Conservation (phyloP, 768 basidiomycete species). For the Russula abietina region DNA sequence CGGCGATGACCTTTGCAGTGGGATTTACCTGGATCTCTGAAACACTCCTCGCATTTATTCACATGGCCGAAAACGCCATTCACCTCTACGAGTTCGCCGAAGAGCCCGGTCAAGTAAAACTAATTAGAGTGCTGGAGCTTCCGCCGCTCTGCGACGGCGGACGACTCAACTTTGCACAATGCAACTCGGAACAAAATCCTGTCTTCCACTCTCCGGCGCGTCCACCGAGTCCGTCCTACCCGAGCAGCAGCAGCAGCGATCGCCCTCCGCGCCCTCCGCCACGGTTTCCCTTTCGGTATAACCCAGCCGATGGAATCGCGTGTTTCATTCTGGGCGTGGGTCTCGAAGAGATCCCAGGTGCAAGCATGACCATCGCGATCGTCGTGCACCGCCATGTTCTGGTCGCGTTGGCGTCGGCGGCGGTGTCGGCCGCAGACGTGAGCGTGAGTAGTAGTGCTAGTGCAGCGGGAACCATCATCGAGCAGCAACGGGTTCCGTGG, state of each 20-base stretch:
- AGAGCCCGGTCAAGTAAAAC: not conserved
- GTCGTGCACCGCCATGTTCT: conserved; percentile 8
- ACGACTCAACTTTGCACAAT: conserved; percentile 7
- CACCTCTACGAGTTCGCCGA: not conserved
- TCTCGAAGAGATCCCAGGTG: conserved; percentile 13
- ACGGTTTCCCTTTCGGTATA: not conserved
- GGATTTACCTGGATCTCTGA: conserved; percentile 1
- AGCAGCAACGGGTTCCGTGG: conserved; percentile 3
- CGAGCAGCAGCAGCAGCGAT: not conserved
- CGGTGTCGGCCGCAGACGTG: not conserved
- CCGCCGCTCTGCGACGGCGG: conserved; percentile 15
- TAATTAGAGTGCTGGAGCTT: not conserved
- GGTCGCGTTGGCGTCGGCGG: not conserved
- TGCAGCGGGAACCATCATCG: not conserved
- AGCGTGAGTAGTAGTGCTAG: no score
- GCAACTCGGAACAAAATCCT: conserved; percentile 4
- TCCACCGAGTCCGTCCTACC: no score
- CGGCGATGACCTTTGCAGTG: conserved; percentile 7
- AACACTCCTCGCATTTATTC: conserved; percentile 5
- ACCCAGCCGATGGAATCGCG: conserved; percentile 5
- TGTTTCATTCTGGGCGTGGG: conserved; percentile 16
- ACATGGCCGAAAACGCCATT: conserved; percentile 6
- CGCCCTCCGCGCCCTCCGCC: conserved; percentile 1
- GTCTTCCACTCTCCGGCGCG: not conserved
- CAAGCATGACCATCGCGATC: conserved; percentile 14